phyloP scores from a whole-genome alignment of 345 rosid species.

The Cardamine chenopodiifolia region DNA sequence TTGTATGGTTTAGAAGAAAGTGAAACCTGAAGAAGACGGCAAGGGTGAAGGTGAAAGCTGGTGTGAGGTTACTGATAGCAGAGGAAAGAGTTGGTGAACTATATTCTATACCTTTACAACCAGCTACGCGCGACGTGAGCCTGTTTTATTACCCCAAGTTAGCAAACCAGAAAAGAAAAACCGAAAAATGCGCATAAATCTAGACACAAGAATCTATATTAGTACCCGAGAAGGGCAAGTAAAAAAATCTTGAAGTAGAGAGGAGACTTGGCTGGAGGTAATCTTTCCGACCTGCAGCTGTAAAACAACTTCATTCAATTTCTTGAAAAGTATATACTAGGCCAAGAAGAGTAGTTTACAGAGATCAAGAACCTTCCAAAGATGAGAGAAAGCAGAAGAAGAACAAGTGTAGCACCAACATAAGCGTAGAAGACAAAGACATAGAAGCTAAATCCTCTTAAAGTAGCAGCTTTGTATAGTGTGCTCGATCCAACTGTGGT shows the following conservation, averaged over 20 bases:
- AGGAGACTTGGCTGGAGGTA: conserved; percentile 35
- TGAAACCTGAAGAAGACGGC: conserved; percentile 42
- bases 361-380: conserved; percentile 26
- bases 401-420: conserved; percentile 31
- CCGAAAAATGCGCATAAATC: neutral
- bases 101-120: conserved; percentile 39
- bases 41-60: conserved; percentile 39
- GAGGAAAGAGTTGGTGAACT: conserved; percentile 42
- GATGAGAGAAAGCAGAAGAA: conserved; percentile 35
- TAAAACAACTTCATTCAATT: neutral
- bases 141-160: conserved; percentile 4
- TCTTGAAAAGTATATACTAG: neutral
- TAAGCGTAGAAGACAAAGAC: conserved; percentile 44
- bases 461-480: conserved; percentile 48
- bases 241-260: conserved; percentile 41
- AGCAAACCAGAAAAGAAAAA: conserved; percentile 12
- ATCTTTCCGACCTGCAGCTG: conserved; percentile 9
- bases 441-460: conserved; percentile 45
- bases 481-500: conserved; percentile 39
- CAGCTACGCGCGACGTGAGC: conserved; percentile 34
- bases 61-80: conserved; percentile 40
- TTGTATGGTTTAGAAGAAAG: neutral
- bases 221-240: conserved; percentile 38
- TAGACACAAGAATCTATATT: neutral
- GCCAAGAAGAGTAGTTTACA: neutral